These are phyloP conservation scores for Aspergillus pseudoglaucus DNA, from an alignment of 2,329 filamentous ascomycete species.

Conservation along the genomic window DNA sequence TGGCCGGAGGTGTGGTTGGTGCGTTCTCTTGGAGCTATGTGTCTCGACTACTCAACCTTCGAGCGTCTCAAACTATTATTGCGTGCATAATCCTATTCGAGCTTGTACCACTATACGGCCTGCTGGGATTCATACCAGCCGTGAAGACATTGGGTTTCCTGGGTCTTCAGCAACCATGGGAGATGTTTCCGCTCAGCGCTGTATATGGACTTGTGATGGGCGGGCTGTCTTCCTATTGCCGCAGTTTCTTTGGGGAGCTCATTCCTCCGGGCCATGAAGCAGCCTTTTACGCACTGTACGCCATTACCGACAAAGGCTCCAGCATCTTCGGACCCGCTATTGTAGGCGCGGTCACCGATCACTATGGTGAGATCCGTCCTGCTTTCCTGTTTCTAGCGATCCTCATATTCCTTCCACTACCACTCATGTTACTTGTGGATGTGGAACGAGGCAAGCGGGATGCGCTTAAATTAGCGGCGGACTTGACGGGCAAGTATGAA, in stretches of 20 bases:
- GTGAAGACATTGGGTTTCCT: conserved; percentile 67
- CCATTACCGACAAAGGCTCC: conserved; percentile 94
- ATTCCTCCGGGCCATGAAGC: conserved; percentile 93
- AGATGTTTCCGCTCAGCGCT: conserved; percentile 89
- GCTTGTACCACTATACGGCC: conserved; percentile 83
- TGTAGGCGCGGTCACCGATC: conserved; percentile 86
- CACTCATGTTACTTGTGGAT: conserved; percentile 77
- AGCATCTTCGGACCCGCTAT: conserved; percentile 91
- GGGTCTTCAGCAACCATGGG: conserved; percentile 89
- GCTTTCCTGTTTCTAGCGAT: conserved; percentile 88
- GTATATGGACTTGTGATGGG: conserved; percentile 92
- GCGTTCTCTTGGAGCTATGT: conserved; percentile 85
- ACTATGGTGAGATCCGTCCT: conserved; percentile 69
- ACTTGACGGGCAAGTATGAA: conserved; percentile 29
- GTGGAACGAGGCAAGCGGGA: conserved; percentile 71
- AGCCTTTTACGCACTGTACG: conserved; percentile 93
- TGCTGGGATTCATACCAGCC: conserved; percentile 79
- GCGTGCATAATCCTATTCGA: conserved; percentile 89
- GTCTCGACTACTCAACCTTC: conserved; percentile 61
- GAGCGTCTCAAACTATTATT: conserved; percentile 80
- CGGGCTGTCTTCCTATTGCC: conserved; percentile 86
- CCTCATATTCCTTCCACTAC: conserved; percentile 77
- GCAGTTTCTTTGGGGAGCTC: conserved; percentile 84
- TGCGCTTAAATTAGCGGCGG: conserved; percentile 57
- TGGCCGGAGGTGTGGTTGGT: conserved; percentile 72